These are phyloP conservation scores for Paracoccidioides brasiliensis DNA, from an alignment of 2,329 filamentous ascomycete species.

Conservation along the genomic window DNA sequence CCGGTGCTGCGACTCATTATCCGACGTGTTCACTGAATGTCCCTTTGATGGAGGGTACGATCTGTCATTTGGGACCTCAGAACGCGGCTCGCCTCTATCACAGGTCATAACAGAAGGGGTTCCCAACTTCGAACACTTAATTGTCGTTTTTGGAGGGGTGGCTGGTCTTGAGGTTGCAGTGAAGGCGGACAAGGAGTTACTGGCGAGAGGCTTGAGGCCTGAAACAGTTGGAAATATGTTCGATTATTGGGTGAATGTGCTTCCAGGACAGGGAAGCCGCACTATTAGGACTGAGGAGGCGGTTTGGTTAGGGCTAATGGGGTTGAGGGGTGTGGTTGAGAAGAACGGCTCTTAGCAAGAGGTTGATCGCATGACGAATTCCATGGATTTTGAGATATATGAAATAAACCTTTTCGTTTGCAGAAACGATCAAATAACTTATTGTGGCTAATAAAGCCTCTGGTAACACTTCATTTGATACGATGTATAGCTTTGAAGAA, in stretches of 20 bases:
- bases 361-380: no score
- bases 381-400: no score
- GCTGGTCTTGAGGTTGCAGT: slow-evolving; percentile 66
- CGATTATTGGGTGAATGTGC: slow-evolving; percentile 71
- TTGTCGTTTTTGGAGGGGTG: slow-evolving; percentile 71
- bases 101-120: slow-evolving; percentile 30
- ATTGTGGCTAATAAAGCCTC: no score
- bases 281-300: slow-evolving; percentile 78
- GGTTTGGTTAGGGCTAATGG: slow-evolving; percentile 61
- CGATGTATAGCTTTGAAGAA: no score
- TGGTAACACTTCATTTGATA: no score
- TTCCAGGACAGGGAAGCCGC: slow-evolving; percentile 67
- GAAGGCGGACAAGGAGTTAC: slow-evolving; percentile 45
- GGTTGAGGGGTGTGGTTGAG: slow-evolving; percentile 45
- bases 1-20: slow-evolving; percentile 52
- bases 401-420: no score
- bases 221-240: slow-evolving; percentile 58
- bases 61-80: slow-evolving; percentile 69
- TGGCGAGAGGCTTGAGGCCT: slow-evolving; percentile 49
- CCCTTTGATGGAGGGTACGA: slow-evolving; percentile 68
- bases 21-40: slow-evolving; percentile 63
- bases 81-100: slow-evolving; percentile 48
- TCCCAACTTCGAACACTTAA: slow-evolving; percentile 47
- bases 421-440: no score
- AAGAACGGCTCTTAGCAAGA: slow-evolving; percentile 9